A percentile compares a stretch with the other conserved stretches of the same genome.
Evolutionary conservation across 1,284 basidiomycete species (phyloP).

Genomic region (Erythrobasidium hasegawianum): DNA sequence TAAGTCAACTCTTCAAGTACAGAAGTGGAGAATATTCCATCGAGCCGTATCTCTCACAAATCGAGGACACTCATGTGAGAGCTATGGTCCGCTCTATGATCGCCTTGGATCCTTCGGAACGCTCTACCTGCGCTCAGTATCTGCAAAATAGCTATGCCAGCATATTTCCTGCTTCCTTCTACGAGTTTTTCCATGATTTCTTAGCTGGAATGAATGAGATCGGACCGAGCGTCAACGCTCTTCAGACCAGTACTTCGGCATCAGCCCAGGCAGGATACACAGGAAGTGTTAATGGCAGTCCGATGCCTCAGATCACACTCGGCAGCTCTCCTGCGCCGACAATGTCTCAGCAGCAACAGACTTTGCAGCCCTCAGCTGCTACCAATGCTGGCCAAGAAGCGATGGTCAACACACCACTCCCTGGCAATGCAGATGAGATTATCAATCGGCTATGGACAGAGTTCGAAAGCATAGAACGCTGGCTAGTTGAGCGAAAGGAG

Average conservation of each 20-base stretch:
- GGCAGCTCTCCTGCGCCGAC: background rate
- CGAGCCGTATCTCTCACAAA: slow-evolving; percentile 63
- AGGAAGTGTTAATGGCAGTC: background rate
- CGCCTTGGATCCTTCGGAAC: slow-evolving; percentile 65
- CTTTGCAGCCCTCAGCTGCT: background rate
- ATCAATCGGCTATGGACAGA: slow-evolving; percentile 25
- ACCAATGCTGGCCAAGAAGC: slow-evolving; percentile 5
- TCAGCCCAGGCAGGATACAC: background rate
- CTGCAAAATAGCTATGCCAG: slow-evolving; percentile 70
- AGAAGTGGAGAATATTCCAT: slow-evolving; percentile 67
- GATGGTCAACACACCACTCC: slow-evolving; percentile 2
- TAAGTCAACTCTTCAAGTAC: slow-evolving; percentile 95
- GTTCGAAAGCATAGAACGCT: slow-evolving; percentile 10
- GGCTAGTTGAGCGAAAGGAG: background rate
- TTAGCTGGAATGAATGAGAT: slow-evolving; percentile 28
- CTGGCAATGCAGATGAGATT: slow-evolving; percentile 30
- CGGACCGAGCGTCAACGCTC: background rate
- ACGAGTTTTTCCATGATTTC: slow-evolving; percentile 72
- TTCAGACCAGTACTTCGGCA: background rate
- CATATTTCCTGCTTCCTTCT: slow-evolving; percentile 87
- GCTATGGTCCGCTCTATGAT: slow-evolving; percentile 78
- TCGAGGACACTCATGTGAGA: slow-evolving; percentile 75
- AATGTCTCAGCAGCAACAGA: background rate
- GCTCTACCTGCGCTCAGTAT: slow-evolving; percentile 80
- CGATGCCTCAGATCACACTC: slow-evolving; percentile 13